Evolutionary conservation across 2,329 filamentous ascomycete species (phyloP), one percentile per base, ranked within the genome.

Genomic region (Aspergillus awamori): DNA sequence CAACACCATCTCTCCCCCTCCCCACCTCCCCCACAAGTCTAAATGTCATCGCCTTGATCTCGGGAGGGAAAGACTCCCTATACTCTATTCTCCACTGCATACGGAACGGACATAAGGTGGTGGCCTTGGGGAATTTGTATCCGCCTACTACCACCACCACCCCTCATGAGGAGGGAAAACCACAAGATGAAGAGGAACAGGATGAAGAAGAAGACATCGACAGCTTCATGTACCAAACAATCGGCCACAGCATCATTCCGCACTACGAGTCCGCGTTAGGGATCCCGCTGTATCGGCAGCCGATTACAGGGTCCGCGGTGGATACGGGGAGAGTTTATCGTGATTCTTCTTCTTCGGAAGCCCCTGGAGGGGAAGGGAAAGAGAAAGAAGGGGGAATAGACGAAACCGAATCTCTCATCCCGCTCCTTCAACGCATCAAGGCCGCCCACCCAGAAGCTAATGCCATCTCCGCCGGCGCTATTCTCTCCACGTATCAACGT

Each of bases 211-310:
- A 84, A 59, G 91, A 98, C 75, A 84, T 96, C 69, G 92, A 99
- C 77, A 97, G 93, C 80, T 98, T 95, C 87, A 99, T 99, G 95
- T 99, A 98, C 82, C 95, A 99, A 81, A 99, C 95, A 3, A 91
- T 97, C 62, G 95, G 95, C 11, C 92, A 98, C 77, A 84, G 87
- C 60, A 82, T 97, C 17, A 89, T 98, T 60, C 92, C 93, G 2
- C 84, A 97, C 15, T 98, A 97, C 74, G 88, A 89, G 62, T 77
- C 85, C 52, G 93, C 92, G 36, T 87, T 97, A 1, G 87, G 84
- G 0, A 82, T 98, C 36, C 94, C 94, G 24, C 83, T 99, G 2
- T 97, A 95, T 77, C 88, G 95, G 20, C 86, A 89, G 68, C 81
- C 87, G 57, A 97, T 98, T 67, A 73, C 76, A 1, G 95, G 94